A percentile compares a stretch with the other conserved stretches of the same genome.
Evolutionary conservation across 1,139 yeast species (phyloP).

Genomic region (Candida tunisiensis): DNA sequence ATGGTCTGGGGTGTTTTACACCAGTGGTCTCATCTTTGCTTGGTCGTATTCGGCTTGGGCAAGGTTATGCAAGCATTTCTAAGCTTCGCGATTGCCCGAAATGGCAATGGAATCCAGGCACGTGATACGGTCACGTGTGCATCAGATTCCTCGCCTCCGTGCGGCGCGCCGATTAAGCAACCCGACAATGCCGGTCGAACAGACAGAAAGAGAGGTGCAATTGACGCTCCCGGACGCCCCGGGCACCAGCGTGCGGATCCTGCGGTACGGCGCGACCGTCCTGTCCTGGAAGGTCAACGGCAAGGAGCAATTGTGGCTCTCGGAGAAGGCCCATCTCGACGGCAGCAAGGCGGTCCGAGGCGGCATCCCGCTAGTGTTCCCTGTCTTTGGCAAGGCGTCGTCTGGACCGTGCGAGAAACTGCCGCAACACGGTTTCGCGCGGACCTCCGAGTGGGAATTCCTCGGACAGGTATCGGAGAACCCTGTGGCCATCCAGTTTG

Average conservation of each 20-base stretch:
- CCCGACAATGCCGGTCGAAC: slow-evolving; percentile 49
- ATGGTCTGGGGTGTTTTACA: no score
- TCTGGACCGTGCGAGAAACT: slow-evolving; percentile 30
- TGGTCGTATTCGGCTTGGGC: no score
- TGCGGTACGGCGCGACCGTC: slow-evolving; percentile 81
- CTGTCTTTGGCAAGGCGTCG: slow-evolving; percentile 68
- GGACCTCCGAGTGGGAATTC: slow-evolving; percentile 82
- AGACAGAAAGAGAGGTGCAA: slow-evolving; percentile 44
- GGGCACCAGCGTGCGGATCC: slow-evolving; percentile 40
- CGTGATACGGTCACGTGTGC: no score
- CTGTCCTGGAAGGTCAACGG: slow-evolving; percentile 64
- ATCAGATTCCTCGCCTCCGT: no score
- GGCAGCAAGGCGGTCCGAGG: slow-evolving; percentile 93
- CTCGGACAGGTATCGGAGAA: slow-evolving; percentile 56
- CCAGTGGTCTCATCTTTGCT: no score
- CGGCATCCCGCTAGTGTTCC: slow-evolving; percentile 92
- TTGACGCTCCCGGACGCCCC: slow-evolving; percentile 38
- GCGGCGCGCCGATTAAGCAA: no score
- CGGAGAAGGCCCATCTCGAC: slow-evolving; percentile 60
- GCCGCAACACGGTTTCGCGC: slow-evolving; percentile 95
- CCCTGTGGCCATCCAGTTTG: slow-evolving; percentile 72
- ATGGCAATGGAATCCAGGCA: no score
- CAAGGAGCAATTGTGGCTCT: slow-evolving; percentile 52
- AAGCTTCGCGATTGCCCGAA: no score
- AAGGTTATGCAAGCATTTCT: no score